Evolutionary conservation across 1,139 yeast genomes (phyloP).

Genomic region (Scheffersomyces titani): DNA sequence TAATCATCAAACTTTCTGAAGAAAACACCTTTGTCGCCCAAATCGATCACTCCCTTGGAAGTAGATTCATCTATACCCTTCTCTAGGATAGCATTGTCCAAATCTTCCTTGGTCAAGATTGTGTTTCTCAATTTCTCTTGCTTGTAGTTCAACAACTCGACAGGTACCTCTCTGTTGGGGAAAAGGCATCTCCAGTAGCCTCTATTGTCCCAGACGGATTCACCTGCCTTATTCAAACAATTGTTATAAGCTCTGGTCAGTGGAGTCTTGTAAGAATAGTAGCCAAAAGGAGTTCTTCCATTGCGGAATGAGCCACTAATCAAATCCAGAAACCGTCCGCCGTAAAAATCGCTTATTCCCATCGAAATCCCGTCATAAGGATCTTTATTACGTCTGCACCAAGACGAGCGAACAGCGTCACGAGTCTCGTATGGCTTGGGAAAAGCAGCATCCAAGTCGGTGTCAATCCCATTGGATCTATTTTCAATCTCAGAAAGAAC

Average conservation of each 20-base stretch:
- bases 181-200: slow-evolving; percentile 91
- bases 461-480: neutral
- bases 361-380: neutral
- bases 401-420: neutral
- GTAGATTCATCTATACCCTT: slow-evolving; percentile 5
- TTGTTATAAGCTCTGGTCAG: slow-evolving; percentile 57
- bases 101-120: slow-evolving; percentile 56
- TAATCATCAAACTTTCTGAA: slow-evolving; percentile 67
- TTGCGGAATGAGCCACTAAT: slow-evolving; percentile 4
- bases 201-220: slow-evolving; percentile 72
- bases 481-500: slow-evolving; percentile 3
- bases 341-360: neutral
- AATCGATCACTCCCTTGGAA: slow-evolving; percentile 29
- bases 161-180: slow-evolving; percentile 55
- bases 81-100: slow-evolving; percentile 23
- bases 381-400: neutral
- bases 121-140: slow-evolving; percentile 22
- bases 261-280: slow-evolving; percentile 64
- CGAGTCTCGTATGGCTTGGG: slow-evolving; percentile 3
- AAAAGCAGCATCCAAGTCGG: slow-evolving; percentile 2
- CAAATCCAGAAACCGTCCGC: neutral
- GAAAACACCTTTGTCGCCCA: slow-evolving; percentile 40
- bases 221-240: slow-evolving; percentile 66
- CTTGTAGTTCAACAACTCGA: slow-evolving; percentile 32
- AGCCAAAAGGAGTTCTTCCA: slow-evolving; percentile 44